These are phyloP conservation scores for Plectosphaerella plurivora DNA, from an alignment of 2,329 filamentous ascomycete species.

Conservation along the genomic window DNA sequence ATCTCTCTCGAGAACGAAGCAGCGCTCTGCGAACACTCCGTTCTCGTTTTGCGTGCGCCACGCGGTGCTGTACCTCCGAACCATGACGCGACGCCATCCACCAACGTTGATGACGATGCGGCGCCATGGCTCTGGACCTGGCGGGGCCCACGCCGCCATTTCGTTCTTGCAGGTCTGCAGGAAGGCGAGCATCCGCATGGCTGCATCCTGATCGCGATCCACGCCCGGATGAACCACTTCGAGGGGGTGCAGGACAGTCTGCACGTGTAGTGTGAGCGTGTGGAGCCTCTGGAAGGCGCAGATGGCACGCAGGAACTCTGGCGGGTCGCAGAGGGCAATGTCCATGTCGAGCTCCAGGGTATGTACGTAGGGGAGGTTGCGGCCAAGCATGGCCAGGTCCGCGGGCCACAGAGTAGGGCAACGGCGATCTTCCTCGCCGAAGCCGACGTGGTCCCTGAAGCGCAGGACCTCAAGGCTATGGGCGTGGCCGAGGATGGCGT, in stretches of 20 bases:
- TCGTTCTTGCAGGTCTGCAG: slow-evolving; percentile 24
- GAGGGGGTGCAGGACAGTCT: slow-evolving; percentile 31
- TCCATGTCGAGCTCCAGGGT: slow-evolving; percentile 45
- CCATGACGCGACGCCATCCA: slow-evolving; percentile 40
- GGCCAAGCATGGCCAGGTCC: slow-evolving; percentile 28
- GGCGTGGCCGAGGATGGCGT: slow-evolving; percentile 32
- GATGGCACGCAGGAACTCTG: slow-evolving; percentile 30
- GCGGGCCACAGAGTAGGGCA: slow-evolving; percentile 35
- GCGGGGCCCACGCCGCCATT: background rate
- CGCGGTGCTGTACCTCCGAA: slow-evolving; percentile 32
- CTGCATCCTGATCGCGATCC: slow-evolving; percentile 33
- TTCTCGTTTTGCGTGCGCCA: slow-evolving; percentile 35
- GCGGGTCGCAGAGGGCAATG: slow-evolving; percentile 24
- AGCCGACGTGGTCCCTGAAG: slow-evolving; percentile 41
- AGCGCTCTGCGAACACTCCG: slow-evolving; percentile 42
- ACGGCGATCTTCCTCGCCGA: slow-evolving; percentile 32
- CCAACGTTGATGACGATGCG: slow-evolving; percentile 42
- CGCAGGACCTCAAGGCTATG: slow-evolving; percentile 30
- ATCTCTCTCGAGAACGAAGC: slow-evolving; percentile 34
- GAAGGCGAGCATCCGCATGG: slow-evolving; percentile 24
- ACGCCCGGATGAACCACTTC: slow-evolving; percentile 18
- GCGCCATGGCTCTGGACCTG: slow-evolving; percentile 24
- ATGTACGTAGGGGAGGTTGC: slow-evolving; percentile 24
- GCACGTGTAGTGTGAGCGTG: slow-evolving; percentile 38
- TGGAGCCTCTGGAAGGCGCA: slow-evolving; percentile 33